Evolutionary conservation across 78 protist genomes (phyloP).

Genomic region (Tieghemostelium lacteum): DNA sequence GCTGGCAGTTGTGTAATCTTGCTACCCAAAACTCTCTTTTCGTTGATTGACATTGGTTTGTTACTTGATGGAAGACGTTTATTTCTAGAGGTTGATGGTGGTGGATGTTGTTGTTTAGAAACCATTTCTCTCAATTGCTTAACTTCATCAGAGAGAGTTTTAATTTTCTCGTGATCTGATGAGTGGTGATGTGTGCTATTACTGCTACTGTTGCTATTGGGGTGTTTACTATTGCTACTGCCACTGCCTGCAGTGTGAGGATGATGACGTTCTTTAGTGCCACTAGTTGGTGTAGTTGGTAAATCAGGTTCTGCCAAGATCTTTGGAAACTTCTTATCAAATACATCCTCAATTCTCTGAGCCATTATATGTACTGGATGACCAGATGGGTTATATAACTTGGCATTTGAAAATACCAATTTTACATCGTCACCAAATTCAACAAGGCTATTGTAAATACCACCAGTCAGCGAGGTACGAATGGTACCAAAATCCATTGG

Average conservation of each 20-base stretch:
- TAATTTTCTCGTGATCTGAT: conserved; percentile 35
- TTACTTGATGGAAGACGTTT: background rate
- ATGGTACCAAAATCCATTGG: conserved; percentile 97
- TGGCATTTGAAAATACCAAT: conserved; percentile 70
- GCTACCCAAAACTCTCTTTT: conserved; percentile 43
- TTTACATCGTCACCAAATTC: conserved; percentile 62
- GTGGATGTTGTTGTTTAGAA: background rate
- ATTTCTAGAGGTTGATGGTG: background rate
- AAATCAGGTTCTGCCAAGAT: conserved; percentile 16
- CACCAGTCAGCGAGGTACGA: conserved; percentile 33
- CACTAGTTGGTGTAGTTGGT: background rate
- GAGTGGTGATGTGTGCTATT: background rate
- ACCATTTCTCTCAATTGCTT: no score
- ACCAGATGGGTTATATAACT: conserved; percentile 54
- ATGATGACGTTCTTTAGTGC: background rate
- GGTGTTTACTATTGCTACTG: background rate
- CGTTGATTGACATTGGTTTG: conserved; percentile 53
- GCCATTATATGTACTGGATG: conserved; percentile 80
- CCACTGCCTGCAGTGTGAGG: no score
- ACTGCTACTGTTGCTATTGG: background rate
- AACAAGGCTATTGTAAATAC: conserved; percentile 44
- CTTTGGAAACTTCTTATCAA: conserved; percentile 52
- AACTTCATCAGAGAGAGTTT: conserved; percentile 42
- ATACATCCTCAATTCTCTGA: conserved; percentile 32
- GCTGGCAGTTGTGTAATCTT: conserved; percentile 42